phyloP scores from a whole-genome alignment of 345 rosid genomes.

The Lepidium africanum region DNA sequence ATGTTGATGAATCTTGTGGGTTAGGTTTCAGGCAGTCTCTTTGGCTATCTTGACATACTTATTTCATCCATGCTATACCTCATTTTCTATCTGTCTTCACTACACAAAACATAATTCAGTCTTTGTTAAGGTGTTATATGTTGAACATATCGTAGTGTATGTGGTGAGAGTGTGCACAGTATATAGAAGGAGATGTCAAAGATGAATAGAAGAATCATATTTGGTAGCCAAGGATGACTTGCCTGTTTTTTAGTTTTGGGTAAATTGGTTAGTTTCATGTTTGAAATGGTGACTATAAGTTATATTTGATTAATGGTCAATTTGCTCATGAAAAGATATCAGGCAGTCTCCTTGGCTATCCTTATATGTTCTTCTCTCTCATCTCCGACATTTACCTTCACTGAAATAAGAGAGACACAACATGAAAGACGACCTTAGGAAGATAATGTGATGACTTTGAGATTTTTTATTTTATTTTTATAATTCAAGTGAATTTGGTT shows the following conservation, averaged over 20 bases:
- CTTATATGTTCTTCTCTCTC: slow-evolving; percentile 22
- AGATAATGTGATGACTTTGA: too few species aligned
- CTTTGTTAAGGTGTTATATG: too few species aligned
- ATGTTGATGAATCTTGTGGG: slow-evolving; percentile 15
- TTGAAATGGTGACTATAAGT: too few species aligned
- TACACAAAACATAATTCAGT: too few species aligned
- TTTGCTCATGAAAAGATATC: not conserved
- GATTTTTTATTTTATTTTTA: too few species aligned
- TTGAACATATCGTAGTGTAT: too few species aligned
- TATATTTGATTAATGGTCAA: not conserved
- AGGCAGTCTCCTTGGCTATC: slow-evolving; percentile 31
- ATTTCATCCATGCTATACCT: slow-evolving; percentile 14
- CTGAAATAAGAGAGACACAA: not conserved
- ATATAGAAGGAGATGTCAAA: slow-evolving; percentile 8
- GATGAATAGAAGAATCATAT: slow-evolving; percentile 21
- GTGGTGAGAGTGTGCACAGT: not conserved
- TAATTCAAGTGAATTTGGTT: too few species aligned
- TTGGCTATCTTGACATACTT: slow-evolving; percentile 27
- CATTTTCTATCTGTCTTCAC: not conserved
- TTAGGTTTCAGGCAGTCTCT: slow-evolving; percentile 28
- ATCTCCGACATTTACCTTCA: slow-evolving; percentile 22
- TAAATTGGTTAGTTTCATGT: not conserved
- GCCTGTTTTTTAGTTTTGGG: slow-evolving; percentile 14
- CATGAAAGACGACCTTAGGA: not conserved
- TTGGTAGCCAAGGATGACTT: slow-evolving; percentile 33